Evolutionary conservation across 768 basidiomycete genomes (phyloP).

Genomic region (Suillus variegatus): DNA sequence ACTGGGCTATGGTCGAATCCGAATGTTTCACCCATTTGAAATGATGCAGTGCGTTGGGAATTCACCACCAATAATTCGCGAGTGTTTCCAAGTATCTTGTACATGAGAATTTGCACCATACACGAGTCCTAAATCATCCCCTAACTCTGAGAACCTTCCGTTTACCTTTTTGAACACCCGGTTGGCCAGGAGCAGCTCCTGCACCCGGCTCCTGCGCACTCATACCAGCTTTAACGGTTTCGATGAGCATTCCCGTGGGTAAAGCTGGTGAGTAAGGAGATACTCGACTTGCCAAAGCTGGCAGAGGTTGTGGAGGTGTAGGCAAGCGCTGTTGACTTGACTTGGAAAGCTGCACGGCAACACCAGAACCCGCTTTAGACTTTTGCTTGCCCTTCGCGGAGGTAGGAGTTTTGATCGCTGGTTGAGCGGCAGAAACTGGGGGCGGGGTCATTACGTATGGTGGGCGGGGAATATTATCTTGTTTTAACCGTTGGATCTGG

Average conservation of each 20-base stretch:
- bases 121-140: constrained; percentile 35
- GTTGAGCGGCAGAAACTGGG: constrained; percentile 28
- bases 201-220: constrained; percentile 58
- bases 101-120: background rate
- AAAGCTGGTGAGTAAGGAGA: constrained; percentile 82
- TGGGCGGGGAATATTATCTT: constrained; percentile 65
- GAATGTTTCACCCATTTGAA: background rate
- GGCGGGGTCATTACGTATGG: constrained; percentile 50
- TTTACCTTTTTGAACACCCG: constrained; percentile 64
- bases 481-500: constrained; percentile 72
- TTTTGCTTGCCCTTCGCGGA: constrained; percentile 56
- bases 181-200: constrained; percentile 31
- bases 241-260: constrained; percentile 75
- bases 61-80: background rate
- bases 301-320: constrained; percentile 74
- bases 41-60: background rate
- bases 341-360: constrained; percentile 26
- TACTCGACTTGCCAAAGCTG: constrained; percentile 69
- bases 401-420: constrained; percentile 32
- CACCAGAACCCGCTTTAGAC: constrained; percentile 42
- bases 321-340: constrained; percentile 54
- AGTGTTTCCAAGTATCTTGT: background rate
- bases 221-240: constrained; percentile 86
- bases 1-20: background rate
- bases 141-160: constrained; percentile 79